Conservation (phyloP, 2,329 filamentous ascomycete species). For the Aspergillus oerlinghausenensis region DNA sequence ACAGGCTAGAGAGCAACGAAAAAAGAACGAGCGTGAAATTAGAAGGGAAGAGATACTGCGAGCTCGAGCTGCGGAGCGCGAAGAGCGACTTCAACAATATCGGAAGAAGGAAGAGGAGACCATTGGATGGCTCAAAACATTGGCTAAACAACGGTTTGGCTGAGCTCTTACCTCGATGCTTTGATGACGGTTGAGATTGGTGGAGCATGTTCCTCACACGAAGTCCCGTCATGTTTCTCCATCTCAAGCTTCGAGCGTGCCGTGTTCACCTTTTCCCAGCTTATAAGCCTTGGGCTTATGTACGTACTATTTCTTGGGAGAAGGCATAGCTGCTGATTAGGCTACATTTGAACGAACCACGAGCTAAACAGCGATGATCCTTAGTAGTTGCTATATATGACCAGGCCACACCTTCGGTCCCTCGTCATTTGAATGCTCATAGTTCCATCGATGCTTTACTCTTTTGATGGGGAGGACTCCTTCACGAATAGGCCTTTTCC, state of each 20-base stretch:
- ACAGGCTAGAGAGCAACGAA: slow-evolving; percentile 61
- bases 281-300: not conserved
- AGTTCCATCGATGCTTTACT: not conserved
- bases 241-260: not conserved
- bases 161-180: slow-evolving; percentile 22
- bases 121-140: slow-evolving; percentile 71
- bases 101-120: slow-evolving; percentile 76
- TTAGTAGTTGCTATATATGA: not conserved
- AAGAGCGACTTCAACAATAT: slow-evolving; percentile 67
- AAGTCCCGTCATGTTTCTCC: not conserved
- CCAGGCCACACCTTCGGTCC: not conserved
- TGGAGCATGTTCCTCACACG: not conserved
- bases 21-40: slow-evolving; percentile 80
- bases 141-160: slow-evolving; percentile 78
- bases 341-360: not conserved
- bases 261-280: not conserved
- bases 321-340: not conserved
- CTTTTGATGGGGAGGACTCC: not conserved
- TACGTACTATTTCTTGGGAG: not conserved
- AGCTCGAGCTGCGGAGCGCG: slow-evolving; percentile 71
- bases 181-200: not conserved
- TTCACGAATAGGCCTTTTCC: not conserved
- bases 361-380: not conserved
- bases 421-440: too few species aligned
- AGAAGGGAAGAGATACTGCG: slow-evolving; percentile 74